Percentiles rank a stretch among this genome's conserved stretches.
phyloP scores from a whole-genome alignment of 1,284 basidiomycete genomes.

The Trichosporon asahii region DNA sequence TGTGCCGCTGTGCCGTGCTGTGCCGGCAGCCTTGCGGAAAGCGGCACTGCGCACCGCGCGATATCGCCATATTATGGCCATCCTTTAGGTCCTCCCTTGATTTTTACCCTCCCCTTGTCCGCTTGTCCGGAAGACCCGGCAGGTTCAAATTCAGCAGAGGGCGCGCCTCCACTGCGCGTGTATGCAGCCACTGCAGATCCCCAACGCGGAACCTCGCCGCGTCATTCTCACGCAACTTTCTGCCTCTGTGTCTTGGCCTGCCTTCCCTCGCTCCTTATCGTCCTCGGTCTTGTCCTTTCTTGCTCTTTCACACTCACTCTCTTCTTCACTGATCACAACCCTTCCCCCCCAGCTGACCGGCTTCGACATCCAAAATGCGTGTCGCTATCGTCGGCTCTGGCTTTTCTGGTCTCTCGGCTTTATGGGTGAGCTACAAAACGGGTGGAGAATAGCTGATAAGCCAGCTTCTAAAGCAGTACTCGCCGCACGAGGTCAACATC shows the following conservation, averaged over 20 bases:
- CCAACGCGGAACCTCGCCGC: neutral
- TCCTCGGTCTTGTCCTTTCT: neutral
- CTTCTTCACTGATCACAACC: neutral
- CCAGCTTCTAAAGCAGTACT: conserved; percentile 69
- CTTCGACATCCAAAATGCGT: conserved; percentile 38
- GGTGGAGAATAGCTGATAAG: neutral
- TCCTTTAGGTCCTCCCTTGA: neutral
- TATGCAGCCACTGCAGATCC: neutral
- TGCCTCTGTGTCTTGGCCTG: neutral
- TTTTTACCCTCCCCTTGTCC: neutral
- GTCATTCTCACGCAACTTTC: neutral
- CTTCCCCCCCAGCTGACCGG: neutral
- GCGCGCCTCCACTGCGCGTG: neutral
- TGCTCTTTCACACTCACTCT: neutral
- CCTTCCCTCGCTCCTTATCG: neutral
- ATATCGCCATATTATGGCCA: neutral
- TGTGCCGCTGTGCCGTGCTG: too few species aligned
- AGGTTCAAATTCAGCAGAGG: neutral
- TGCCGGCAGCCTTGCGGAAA: neutral
- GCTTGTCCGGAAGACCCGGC: too few species aligned
- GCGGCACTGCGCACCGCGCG: neutral
- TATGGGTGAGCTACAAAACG: conserved; percentile 58
- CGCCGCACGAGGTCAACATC: conserved; percentile 72
- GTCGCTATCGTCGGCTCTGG: conserved; percentile 77
- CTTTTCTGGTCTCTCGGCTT: conserved; percentile 69